Base-by-base conservation (phyloP, 2,329 filamentous ascomycete genomes). In the Lithohypha guttulata region DNA sequence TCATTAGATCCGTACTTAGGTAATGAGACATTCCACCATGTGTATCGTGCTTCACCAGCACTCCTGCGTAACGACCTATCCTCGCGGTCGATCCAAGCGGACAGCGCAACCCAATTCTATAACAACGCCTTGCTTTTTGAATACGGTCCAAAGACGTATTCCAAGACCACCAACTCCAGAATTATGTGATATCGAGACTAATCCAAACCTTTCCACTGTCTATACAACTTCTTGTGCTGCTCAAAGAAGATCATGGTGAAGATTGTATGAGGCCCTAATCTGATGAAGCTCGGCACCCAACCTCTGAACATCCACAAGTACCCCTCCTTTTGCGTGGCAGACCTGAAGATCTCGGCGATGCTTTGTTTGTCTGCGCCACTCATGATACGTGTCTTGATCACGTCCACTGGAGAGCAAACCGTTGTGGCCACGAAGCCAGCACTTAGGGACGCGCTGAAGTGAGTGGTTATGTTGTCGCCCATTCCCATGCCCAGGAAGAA, bases 341-440 rank as follows among this genome's bases (percentile, higher is more conserved):
- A 65, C 15, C 63, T 61, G 34, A 79, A 52, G 21, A 77, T 55
- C 25, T 58, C 57, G 3, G 67, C 45, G 3, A 79, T 57, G 25
- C 59, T 59, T 23, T 60, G 55, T 55, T 53, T 65, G 23, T 54
- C 53, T 2, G 57, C 63, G 1, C 74, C 70, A 43, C 65, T 73
- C 76, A 80, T 80, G 31, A 80, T 66, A 7, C 74, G 63, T 5
- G 76, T 79, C 59, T 80, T 80, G 59, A 80, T 71, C 29, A 80
- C 76, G 43, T 80, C 76, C 10, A 79, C 74, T 0, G 76, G 76
- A 29, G 69, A 75, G 61, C 75, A 79, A n/a, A 78, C 69, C 0
- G 75, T 79, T 5, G 76, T 80, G 2, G 76, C 76, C 6, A 80
- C 73, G 42, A 80, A 79, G 0, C 76, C 76, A 2, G 76, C 75